Conservation (phyloP, 1,139 yeast species). For the Magnusiomyces clavatus region DNA sequence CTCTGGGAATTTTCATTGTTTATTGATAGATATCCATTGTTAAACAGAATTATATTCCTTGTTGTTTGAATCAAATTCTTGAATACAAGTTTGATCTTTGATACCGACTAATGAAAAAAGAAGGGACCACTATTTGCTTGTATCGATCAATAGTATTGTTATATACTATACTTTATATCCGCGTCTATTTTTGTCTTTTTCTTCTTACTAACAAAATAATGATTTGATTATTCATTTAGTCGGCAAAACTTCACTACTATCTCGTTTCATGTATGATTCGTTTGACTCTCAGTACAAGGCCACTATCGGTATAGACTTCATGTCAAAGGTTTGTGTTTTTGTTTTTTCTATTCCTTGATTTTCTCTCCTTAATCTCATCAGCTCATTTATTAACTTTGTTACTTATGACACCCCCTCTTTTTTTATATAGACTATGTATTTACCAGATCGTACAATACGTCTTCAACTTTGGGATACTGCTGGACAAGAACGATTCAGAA, state of each 20-base stretch:
- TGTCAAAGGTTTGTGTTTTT: slow-evolving; percentile 48
- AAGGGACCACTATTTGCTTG: no score
- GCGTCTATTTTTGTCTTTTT: no score
- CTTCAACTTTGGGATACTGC: slow-evolving; percentile 96
- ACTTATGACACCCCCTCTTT: neutral
- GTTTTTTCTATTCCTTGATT: neutral
- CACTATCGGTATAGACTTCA: slow-evolving; percentile 92
- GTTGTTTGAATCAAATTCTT: no score
- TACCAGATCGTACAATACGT: slow-evolving; percentile 66
- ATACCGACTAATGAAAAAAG: no score
- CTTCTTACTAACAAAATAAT: no score
- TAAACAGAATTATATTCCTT: neutral
- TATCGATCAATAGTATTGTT: neutral
- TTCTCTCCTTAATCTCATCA: neutral
- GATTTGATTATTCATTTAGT: slow-evolving; percentile 33
- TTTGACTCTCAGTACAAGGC: slow-evolving; percentile 87
- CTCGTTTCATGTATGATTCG: slow-evolving; percentile 97
- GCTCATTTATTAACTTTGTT: neutral
- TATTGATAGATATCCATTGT: neutral
- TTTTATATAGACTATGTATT: slow-evolving; percentile 48
- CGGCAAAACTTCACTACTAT: slow-evolving; percentile 90
- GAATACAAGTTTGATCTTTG: no score
- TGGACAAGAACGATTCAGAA: slow-evolving; percentile 94
- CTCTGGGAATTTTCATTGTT: neutral
- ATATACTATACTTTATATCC: no score